phyloP scores from a whole-genome alignment of 192 early-diverging fungal species.

The Bifiguratus adelaidae region DNA sequence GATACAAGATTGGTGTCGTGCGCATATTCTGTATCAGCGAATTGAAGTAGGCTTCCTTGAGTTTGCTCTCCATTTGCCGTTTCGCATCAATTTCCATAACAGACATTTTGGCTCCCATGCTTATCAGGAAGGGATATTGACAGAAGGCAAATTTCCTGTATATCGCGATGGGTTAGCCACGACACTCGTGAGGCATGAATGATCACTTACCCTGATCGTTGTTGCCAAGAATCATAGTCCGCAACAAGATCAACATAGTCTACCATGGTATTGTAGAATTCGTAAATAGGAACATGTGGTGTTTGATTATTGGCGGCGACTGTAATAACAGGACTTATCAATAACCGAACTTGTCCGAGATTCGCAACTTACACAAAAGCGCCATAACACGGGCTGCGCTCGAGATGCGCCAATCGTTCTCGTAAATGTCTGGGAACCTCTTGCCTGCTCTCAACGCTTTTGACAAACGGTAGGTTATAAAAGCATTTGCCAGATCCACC shows the following conservation, averaged over 20 bases:
- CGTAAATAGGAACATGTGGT: conserved; percentile 48
- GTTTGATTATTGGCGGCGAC: conserved; percentile 65
- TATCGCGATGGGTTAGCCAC: neutral
- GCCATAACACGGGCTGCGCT: conserved; percentile 86
- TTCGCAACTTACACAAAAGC: conserved; percentile 50
- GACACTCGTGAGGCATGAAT: neutral
- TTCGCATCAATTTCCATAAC: conserved; percentile 71
- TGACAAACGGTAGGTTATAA: conserved; percentile 72
- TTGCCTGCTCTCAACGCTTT: conserved; percentile 35
- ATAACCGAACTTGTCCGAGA: neutral
- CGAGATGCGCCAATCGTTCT: conserved; percentile 75
- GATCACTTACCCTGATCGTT: conserved; percentile 29
- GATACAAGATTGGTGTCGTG: conserved; percentile 42
- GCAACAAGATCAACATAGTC: conserved; percentile 60
- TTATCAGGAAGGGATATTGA: conserved; percentile 73
- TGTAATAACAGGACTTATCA: conserved; percentile 6
- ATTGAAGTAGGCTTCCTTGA: conserved; percentile 52
- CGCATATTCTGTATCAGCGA: conserved; percentile 38
- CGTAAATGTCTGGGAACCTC: conserved; percentile 40
- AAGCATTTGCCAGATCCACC: conserved; percentile 75
- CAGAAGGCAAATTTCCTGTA: conserved; percentile 68
- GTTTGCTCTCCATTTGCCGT: conserved; percentile 64
- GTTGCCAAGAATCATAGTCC: conserved; percentile 71
- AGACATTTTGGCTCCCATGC: conserved; percentile 61
- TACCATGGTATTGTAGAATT: conserved; percentile 79